Evolutionary conservation across 2,329 filamentous ascomycete genomes (phyloP).

Genomic region (Phialemoniopsis sp.): DNA sequence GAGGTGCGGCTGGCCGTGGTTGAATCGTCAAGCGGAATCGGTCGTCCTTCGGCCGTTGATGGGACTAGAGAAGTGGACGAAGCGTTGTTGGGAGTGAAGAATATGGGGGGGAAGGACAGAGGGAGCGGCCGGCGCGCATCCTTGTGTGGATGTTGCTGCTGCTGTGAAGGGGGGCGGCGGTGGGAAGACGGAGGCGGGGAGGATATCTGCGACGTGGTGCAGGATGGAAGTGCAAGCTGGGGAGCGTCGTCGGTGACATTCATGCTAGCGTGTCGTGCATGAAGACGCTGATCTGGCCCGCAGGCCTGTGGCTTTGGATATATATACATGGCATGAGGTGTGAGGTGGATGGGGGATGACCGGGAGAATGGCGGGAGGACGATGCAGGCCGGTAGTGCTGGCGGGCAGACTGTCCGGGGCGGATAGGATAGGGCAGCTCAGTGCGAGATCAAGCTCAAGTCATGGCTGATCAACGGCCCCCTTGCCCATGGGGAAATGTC

Average conservation of each 20-base stretch:
- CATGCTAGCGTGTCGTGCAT: slow-evolving; percentile 2
- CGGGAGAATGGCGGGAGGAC: not conserved
- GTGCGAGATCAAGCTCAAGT: too few species aligned
- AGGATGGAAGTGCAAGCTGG: not conserved
- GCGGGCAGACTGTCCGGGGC: not conserved
- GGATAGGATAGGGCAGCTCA: too few species aligned
- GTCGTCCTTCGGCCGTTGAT: slow-evolving; percentile 51
- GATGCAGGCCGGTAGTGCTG: too few species aligned
- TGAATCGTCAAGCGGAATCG: slow-evolving; percentile 52
- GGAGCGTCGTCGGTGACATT: not conserved
- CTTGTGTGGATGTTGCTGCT: slow-evolving; percentile 8
- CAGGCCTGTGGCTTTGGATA: slow-evolving; percentile 13
- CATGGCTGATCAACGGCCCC: too few species aligned
- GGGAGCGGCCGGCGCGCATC: slow-evolving; percentile 29
- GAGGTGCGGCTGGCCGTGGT: slow-evolving; percentile 54
- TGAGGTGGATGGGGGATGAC: not conserved
- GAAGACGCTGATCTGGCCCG: slow-evolving; percentile 3
- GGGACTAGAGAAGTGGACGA: slow-evolving; percentile 50
- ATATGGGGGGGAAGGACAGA: slow-evolving; percentile 43
- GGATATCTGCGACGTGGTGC: not conserved
- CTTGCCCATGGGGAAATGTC: too few species aligned
- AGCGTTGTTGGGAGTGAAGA: slow-evolving; percentile 39
- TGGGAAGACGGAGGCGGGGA: not conserved
- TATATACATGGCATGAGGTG: slow-evolving; percentile 11
- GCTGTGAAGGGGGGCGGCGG: too few species aligned